phyloP scores from a whole-genome alignment of 129 eudicot genomes.

The Apium graveolens region DNA sequence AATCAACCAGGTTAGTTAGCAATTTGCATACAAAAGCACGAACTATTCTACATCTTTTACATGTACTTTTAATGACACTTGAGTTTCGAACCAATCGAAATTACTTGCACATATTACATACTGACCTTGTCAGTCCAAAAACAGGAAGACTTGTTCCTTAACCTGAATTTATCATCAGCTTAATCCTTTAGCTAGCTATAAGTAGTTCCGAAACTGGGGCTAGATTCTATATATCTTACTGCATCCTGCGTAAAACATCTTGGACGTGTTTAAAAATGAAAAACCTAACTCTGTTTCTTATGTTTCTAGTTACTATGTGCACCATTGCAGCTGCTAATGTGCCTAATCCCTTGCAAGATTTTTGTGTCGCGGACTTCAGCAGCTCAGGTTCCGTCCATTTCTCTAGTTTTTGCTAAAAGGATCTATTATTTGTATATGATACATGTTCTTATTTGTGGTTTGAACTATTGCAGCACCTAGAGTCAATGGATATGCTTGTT shows the following conservation, averaged over 20 bases:
- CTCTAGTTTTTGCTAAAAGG: neutral
- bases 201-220: neutral
- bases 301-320: neutral
- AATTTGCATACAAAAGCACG: neutral
- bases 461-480: constrained; percentile 12
- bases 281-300: neutral
- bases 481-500: constrained; percentile 22
- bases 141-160: neutral
- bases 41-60: neutral
- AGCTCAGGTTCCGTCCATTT: neutral
- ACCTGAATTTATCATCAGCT: neutral
- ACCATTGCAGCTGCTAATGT: neutral
- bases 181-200: neutral
- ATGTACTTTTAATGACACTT: neutral
- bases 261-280: neutral
- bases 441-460: neutral
- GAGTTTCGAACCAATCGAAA: neutral
- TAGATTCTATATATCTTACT: neutral
- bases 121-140: neutral
- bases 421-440: neutral
- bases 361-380: constrained; percentile 14
- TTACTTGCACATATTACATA: neutral
- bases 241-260: neutral
- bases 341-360: constrained; percentile 15
- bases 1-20: neutral